Percentiles rank a stretch among this genome's conserved stretches.
These are phyloP conservation scores for Ophiognomonia clavigignenti-juglandacearum DNA, from an alignment of 2,329 filamentous ascomycete species.

Conservation along the genomic window DNA sequence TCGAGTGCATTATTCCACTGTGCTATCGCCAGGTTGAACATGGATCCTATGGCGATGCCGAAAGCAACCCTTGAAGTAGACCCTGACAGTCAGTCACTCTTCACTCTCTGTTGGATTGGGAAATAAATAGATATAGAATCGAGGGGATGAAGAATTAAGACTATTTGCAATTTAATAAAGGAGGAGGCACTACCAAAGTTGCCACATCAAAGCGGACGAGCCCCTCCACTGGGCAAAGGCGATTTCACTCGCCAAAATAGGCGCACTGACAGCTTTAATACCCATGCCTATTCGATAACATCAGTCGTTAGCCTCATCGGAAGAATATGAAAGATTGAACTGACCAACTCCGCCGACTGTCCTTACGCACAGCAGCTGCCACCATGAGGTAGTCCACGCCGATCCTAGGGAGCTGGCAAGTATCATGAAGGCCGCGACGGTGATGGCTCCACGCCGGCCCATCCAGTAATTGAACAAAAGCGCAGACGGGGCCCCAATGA, in stretches of 20 bases:
- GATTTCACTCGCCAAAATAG: slow-evolving; percentile 42
- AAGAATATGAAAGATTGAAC: slow-evolving; percentile 9
- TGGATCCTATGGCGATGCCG: slow-evolving; percentile 31
- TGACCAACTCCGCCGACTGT: slow-evolving; percentile 34
- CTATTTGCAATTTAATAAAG: not conserved
- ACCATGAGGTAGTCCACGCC: slow-evolving; percentile 29
- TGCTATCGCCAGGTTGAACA: slow-evolving; percentile 33
- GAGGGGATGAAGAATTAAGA: not conserved
- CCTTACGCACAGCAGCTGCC: slow-evolving; percentile 28
- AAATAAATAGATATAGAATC: no score
- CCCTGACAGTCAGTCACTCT: not conserved
- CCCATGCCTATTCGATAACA: slow-evolving; percentile 34
- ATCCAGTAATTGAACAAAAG: slow-evolving; percentile 36
- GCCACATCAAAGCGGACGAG: slow-evolving; percentile 42
- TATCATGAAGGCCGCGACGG: slow-evolving; percentile 33
- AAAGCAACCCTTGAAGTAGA: slow-evolving; percentile 25
- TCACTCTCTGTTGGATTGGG: no score
- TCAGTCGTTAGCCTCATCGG: not conserved
- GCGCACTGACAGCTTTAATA: slow-evolving; percentile 42
- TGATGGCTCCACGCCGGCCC: slow-evolving; percentile 35
- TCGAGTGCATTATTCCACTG: slow-evolving; percentile 11
- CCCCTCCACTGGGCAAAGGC: slow-evolving; percentile 43
- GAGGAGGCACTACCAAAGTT: slow-evolving; percentile 31
- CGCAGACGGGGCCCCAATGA: slow-evolving; percentile 34
- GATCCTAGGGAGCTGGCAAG: slow-evolving; percentile 33